Percentiles rank a stretch among this genome's conserved stretches.
These are phyloP conservation scores for Pugionium cornutum DNA, from an alignment of 345 rosid genomes.

Conservation along the genomic window DNA sequence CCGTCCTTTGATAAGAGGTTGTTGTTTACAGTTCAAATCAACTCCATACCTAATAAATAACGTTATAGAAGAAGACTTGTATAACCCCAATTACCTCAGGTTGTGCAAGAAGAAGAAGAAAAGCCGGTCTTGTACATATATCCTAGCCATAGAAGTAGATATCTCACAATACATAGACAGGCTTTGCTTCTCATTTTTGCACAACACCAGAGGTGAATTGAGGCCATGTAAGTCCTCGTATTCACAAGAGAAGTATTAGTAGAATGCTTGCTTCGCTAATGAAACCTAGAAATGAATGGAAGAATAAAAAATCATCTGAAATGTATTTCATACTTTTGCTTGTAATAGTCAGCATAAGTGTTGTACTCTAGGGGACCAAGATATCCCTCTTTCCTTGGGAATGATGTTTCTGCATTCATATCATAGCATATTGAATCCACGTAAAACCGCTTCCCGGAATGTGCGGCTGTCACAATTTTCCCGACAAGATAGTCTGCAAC, in stretches of 20 bases:
- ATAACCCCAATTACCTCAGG: constrained; percentile 53
- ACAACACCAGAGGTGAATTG: constrained; percentile 50
- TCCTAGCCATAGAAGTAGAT: constrained; percentile 35
- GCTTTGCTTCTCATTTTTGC: constrained; percentile 51
- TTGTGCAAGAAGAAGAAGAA: constrained; percentile 55
- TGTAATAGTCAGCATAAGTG: constrained; percentile 89
- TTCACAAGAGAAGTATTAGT: constrained; percentile 32
- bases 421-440: constrained; percentile 86
- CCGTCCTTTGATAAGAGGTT: constrained; percentile 88
- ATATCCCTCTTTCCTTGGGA: constrained; percentile 98
- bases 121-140: constrained; percentile 49
- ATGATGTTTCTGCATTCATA: constrained; percentile 91
- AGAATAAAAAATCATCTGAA: not conserved
- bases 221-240: constrained; percentile 43
- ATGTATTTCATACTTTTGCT: constrained; percentile 70
- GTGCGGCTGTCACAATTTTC: constrained; percentile 90
- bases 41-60: constrained; percentile 82
- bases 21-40: constrained; percentile 64
- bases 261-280: constrained; percentile 4
- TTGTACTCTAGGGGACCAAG: constrained; percentile 96
- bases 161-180: constrained; percentile 34
- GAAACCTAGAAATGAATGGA: not conserved
- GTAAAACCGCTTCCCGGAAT: constrained; percentile 97
- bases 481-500: constrained; percentile 70
- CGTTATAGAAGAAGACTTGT: constrained; percentile 39